Percentiles rank a stretch among this genome's conserved stretches.
phyloP scores from a whole-genome alignment of 2,329 filamentous ascomycete genomes.

The Drechslerella dactyloides region DNA sequence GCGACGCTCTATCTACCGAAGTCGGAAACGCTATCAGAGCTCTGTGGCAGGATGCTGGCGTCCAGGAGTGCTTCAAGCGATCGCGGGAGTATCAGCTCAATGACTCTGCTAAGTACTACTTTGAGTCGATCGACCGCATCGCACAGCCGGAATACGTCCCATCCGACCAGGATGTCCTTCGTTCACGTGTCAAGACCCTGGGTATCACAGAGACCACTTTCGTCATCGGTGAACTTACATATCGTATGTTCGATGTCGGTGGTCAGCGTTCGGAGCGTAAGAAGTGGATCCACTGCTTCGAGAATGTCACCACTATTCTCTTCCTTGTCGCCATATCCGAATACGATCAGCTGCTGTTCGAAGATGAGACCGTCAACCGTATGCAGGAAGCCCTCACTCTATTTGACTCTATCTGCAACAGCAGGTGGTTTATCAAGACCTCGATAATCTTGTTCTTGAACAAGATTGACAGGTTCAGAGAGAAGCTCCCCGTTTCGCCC shows the following conservation, averaged over 20 bases:
- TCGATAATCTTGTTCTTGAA: conserved; percentile 76
- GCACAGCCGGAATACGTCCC: conserved; percentile 90
- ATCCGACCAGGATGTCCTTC: conserved; percentile 91
- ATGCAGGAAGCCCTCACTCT: conserved; percentile 75
- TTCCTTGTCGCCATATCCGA: conserved; percentile 97
- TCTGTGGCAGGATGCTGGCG: conserved; percentile 89
- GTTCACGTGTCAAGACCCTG: conserved; percentile 95
- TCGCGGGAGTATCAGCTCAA: conserved; percentile 96
- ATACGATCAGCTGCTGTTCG: conserved; percentile 94
- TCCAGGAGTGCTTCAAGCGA: conserved; percentile 93
- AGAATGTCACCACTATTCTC: conserved; percentile 95
- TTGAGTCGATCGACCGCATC: conserved; percentile 91
- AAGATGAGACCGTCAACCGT: conserved; percentile 88
- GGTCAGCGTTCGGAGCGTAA: conserved; percentile 94
- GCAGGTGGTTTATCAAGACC: conserved; percentile 74
- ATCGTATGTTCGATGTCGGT: conserved; percentile 97
- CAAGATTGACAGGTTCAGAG: conserved; percentile 78
- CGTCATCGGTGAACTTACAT: conserved; percentile 91
- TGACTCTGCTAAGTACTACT: conserved; percentile 97
- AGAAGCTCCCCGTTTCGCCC: conserved; percentile 74
- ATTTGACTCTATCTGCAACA: conserved; percentile 76
- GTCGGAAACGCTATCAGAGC: conserved; percentile 91
- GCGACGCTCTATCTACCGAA: conserved; percentile 90
- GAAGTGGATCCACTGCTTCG: conserved; percentile 99
- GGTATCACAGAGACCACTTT: conserved; percentile 97